Percentiles rank a stretch among this genome's conserved stretches.
These are phyloP conservation scores for Vaccinium myrtillus DNA, from an alignment of 148 eudicot species.

Conservation along the genomic window DNA sequence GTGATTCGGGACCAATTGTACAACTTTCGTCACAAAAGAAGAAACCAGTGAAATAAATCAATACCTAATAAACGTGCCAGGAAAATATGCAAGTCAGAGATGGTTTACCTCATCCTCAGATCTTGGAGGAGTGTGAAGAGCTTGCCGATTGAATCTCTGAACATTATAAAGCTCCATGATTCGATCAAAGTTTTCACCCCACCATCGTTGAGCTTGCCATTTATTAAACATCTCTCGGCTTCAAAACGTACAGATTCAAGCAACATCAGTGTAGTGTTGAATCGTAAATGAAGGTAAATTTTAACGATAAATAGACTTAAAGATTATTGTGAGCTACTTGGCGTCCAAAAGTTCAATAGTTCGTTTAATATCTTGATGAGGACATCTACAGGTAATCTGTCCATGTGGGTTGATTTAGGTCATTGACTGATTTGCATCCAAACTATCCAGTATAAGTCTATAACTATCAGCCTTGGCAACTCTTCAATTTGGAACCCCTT, in stretches of 20 bases:
- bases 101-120: slow-evolving; percentile 88
- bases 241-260: slow-evolving; percentile 15
- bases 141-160: slow-evolving; percentile 93
- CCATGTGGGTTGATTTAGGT: not conserved
- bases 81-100: not conserved
- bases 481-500: not conserved
- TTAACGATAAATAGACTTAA: not conserved
- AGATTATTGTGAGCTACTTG: not conserved
- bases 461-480: not conserved
- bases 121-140: slow-evolving; percentile 78
- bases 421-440: not conserved
- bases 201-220: slow-evolving; percentile 99
- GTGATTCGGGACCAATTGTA: not conserved
- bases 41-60: not conserved
- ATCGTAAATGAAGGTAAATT: not conserved
- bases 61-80: not conserved
- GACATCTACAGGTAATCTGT: not conserved
- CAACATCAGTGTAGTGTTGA: slow-evolving; percentile 19
- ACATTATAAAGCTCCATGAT: slow-evolving; percentile 99
- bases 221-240: slow-evolving; percentile 94
- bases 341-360: not conserved
- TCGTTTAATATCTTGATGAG: not conserved
- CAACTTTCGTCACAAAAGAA: not conserved
- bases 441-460: not conserved
- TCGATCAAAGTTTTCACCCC: slow-evolving; percentile 97